Conservation (phyloP, 2,329 filamentous ascomycete genomes). For the Arthrobotrys conoides region DNA sequence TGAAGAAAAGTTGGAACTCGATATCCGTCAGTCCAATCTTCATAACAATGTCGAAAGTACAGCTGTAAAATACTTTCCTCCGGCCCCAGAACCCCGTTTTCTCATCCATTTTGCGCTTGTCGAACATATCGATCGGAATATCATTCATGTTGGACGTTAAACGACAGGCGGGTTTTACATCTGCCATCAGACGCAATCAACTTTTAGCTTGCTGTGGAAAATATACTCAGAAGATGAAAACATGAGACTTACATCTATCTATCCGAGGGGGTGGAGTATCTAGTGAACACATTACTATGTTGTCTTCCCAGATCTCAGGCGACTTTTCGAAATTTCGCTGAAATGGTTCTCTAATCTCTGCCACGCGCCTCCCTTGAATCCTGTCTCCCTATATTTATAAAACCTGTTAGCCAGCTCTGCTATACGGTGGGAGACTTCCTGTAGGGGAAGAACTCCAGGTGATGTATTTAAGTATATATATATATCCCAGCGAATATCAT, state of each 20-base stretch:
- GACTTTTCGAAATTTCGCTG: slow-evolving; percentile 45
- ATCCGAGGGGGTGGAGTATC: slow-evolving; percentile 39
- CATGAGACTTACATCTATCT: slow-evolving; percentile 14
- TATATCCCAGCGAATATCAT: slow-evolving; percentile 6
- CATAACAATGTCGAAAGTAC: slow-evolving; percentile 54
- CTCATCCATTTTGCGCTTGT: slow-evolving; percentile 30
- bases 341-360: slow-evolving; percentile 40
- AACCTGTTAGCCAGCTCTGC: neutral
- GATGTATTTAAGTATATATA: too few relatives aligned
- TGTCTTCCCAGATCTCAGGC: slow-evolving; percentile 40
- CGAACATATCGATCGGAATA: slow-evolving; percentile 48
- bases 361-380: slow-evolving; percentile 37
- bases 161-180: slow-evolving; percentile 47
- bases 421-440: neutral
- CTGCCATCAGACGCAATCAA: neutral
- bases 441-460: too few relatives aligned
- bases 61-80: slow-evolving; percentile 34
- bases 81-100: slow-evolving; percentile 10
- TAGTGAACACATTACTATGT: slow-evolving; percentile 46
- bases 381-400: slow-evolving; percentile 23
- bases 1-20: slow-evolving; percentile 55
- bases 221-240: neutral
- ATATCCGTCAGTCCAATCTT: slow-evolving; percentile 54
- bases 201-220: neutral
- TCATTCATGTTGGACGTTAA: slow-evolving; percentile 47